Conservation (phyloP, 2,329 filamentous ascomycete species). For the Didymella arachidicola region DNA sequence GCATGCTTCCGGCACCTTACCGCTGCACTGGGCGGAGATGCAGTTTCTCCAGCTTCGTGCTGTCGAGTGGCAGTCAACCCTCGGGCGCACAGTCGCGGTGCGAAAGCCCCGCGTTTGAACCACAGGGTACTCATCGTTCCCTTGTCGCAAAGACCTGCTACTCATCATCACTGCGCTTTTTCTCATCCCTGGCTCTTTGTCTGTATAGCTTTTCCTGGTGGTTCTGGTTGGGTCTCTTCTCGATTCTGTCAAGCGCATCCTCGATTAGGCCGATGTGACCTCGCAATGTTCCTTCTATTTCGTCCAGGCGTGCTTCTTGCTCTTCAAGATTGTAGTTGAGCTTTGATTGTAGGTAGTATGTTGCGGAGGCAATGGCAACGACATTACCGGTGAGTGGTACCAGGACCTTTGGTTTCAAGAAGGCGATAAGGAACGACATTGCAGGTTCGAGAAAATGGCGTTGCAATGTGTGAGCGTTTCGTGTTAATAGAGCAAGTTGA, state of each 20-base stretch:
- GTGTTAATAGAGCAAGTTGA: too few relatives aligned
- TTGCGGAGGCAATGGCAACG: conserved; percentile 30
- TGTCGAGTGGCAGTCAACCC: not conserved
- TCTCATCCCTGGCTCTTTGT: conserved; percentile 30
- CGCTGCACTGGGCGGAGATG: not conserved
- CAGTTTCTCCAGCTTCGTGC: not conserved
- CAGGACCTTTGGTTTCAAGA: conserved; percentile 15
- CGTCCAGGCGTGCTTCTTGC: conserved; percentile 58
- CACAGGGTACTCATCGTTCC: not conserved
- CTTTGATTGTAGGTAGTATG: conserved; percentile 41
- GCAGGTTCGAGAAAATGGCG: not conserved
- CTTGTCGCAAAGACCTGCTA: not conserved
- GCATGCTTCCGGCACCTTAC: not conserved
- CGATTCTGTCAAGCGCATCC: conserved; percentile 55
- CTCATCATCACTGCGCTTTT: conserved; percentile 7
- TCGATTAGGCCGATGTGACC: conserved; percentile 59
- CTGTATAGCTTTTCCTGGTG: conserved; percentile 50
- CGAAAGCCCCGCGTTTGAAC: not conserved
- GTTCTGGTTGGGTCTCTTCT: conserved; percentile 49
- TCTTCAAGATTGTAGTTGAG: conserved; percentile 57
- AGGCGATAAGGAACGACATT: conserved; percentile 19
- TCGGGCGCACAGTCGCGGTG: not conserved
- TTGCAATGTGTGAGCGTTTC: too few relatives aligned
- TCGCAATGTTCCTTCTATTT: conserved; percentile 57
- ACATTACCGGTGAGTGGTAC: conserved; percentile 30